Evolutionary conservation across 306 rosid genomes (phyloP).

Genomic region (Coriaria nepalensis): DNA sequence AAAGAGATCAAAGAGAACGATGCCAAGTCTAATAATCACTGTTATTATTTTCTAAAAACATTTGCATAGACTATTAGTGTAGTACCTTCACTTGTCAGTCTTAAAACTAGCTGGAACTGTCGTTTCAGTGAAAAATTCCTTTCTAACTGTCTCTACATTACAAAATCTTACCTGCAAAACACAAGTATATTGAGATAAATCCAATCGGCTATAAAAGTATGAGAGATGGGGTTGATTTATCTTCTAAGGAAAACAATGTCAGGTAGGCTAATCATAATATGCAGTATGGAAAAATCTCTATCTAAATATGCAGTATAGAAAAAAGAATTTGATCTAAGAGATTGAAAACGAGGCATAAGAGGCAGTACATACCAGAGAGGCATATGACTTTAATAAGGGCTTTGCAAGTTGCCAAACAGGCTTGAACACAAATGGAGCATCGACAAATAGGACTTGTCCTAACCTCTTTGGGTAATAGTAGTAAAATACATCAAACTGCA

Average conservation of each 20-base stretch:
- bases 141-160: constrained; percentile 51
- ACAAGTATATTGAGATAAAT: neutral
- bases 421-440: constrained; percentile 73
- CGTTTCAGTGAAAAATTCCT: constrained; percentile 62
- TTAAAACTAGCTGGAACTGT: constrained; percentile 52
- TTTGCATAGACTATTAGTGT: too few relatives aligned
- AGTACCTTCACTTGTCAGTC: constrained; percentile 17
- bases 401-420: constrained; percentile 78
- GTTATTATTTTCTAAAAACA: too few relatives aligned
- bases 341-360: constrained; percentile 1
- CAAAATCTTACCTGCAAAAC: constrained; percentile 74
- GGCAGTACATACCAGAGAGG: constrained; percentile 56
- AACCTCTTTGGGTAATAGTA: constrained; percentile 73
- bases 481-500: constrained; percentile 85
- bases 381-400: constrained; percentile 70
- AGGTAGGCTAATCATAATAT: too few relatives aligned
- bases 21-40: too few relatives aligned
- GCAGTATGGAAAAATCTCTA: neutral
- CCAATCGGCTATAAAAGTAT: neutral
- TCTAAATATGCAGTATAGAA: neutral
- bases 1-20: too few relatives aligned
- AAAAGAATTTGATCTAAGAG: neutral
- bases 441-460: constrained; percentile 75
- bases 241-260: neutral
- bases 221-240: neutral